phyloP scores from a whole-genome alignment of 441 rosid genomes.

The Hypseocharis bilobata region DNA sequence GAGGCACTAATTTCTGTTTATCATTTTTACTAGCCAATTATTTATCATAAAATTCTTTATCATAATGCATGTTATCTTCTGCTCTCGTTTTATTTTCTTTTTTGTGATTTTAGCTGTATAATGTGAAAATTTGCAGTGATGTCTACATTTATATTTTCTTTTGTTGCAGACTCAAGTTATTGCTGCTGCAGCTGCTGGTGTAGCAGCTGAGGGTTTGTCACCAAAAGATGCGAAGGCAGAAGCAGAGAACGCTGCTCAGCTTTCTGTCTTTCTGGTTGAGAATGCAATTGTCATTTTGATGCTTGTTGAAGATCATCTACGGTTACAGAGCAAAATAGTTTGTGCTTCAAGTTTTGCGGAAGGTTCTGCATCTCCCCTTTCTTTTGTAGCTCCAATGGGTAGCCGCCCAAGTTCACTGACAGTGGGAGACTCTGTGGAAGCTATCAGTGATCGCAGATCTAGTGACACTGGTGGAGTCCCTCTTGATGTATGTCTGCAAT shows the following conservation, averaged over 20 bases:
- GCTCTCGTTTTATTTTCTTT: conserved; percentile 11
- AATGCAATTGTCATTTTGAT: conserved; percentile 96
- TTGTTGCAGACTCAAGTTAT: conserved; percentile 92
- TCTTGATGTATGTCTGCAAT: conserved; percentile 65
- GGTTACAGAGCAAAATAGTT: conserved; percentile 87
- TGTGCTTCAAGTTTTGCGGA: conserved; percentile 45
- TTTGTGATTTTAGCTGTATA: conserved; percentile 14
- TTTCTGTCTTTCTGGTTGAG: conserved; percentile 94
- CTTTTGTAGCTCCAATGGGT: conserved; percentile 54
- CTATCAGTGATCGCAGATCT: conserved; percentile 51
- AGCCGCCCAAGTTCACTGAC: conserved; percentile 37
- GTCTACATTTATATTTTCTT: conserved; percentile 26
- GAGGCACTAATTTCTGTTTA: background rate
- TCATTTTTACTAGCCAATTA: conserved; percentile 5
- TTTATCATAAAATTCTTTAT: background rate
- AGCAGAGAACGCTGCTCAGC: conserved; percentile 96
- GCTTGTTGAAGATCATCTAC: conserved; percentile 99
- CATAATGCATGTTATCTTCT: background rate
- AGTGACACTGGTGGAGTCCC: conserved; percentile 65
- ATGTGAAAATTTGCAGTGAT: conserved; percentile 18
- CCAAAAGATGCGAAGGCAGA: conserved; percentile 81
- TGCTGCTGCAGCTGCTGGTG: conserved; percentile 99
- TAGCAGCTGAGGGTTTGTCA: conserved; percentile 94
- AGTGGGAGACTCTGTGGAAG: conserved; percentile 48
- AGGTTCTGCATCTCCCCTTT: conserved; percentile 66